Conservation (phyloP, 768 basidiomycete genomes). For the Hydnum rufescens region DNA sequence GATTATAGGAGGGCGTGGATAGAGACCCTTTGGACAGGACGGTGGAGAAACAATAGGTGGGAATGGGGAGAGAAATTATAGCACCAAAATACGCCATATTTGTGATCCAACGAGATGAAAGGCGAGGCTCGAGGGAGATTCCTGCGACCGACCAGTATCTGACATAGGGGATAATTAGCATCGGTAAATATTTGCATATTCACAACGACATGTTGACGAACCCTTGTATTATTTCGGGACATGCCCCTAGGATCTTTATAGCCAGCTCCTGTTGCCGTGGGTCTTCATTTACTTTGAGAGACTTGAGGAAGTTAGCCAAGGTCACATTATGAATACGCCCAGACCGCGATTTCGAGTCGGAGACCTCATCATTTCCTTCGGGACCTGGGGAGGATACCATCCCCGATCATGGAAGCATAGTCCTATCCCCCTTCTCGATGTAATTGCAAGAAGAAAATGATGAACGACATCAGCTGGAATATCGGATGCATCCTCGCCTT, state of each 20-base stretch:
- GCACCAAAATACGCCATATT: constrained; percentile 69
- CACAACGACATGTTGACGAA: constrained; percentile 18
- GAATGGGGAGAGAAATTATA: constrained; percentile 60
- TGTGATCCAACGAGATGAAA: constrained; percentile 79
- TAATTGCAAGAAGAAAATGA: constrained; percentile 72
- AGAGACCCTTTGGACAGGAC: background rate
- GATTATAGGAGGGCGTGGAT: constrained; percentile 29
- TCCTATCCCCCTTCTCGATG: constrained; percentile 60
- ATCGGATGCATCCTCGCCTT: constrained; percentile 30
- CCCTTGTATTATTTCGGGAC: constrained; percentile 74
- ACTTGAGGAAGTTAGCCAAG: constrained; percentile 49
- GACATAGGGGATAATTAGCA: too few species aligned
- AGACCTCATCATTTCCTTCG: constrained; percentile 19
- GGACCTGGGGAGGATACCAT: constrained; percentile 64
- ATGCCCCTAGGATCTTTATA: constrained; percentile 55
- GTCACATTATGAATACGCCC: constrained; percentile 66
- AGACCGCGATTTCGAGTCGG: constrained; percentile 17
- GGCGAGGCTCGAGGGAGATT: constrained; percentile 64
- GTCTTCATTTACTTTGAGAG: constrained; percentile 77
- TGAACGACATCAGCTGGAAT: constrained; percentile 62
- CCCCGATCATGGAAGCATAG: constrained; percentile 78
- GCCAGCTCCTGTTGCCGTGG: constrained; percentile 67
- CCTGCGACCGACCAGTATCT: constrained; percentile 56
- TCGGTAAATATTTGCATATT: background rate
- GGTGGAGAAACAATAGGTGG: constrained; percentile 36